A percentile compares a stretch with the other conserved stretches of the same genome.
Evolutionary conservation across 306 rosid species (phyloP).

Genomic region (Psophocarpus tetragonolobus): DNA sequence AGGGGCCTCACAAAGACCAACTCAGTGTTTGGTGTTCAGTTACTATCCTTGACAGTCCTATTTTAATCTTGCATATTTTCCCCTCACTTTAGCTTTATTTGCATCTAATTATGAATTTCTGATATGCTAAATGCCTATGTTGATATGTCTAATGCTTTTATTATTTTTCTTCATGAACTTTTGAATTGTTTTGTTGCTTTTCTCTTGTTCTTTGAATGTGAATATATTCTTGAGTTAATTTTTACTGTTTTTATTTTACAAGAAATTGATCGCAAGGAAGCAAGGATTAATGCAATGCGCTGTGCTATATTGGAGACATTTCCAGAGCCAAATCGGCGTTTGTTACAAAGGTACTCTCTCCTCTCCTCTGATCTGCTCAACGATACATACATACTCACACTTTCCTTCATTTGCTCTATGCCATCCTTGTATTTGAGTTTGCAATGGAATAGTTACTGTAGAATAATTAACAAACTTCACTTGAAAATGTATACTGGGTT

Average conservation of each 20-base stretch:
- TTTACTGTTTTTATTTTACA: constrained; percentile 32
- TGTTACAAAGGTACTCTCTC: constrained; percentile 74
- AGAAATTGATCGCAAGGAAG: constrained; percentile 95
- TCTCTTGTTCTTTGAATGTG: constrained; percentile 21
- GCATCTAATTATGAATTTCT: neutral
- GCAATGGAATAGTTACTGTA: neutral
- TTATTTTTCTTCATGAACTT: neutral
- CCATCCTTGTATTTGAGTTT: constrained; percentile 12
- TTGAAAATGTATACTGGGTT: neutral
- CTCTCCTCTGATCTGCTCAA: neutral
- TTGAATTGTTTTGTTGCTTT: constrained; percentile 6
- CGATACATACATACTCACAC: neutral
- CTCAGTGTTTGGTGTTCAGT: neutral
- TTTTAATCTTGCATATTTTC: neutral
- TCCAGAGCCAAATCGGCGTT: constrained; percentile 96
- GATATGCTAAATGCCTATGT: neutral
- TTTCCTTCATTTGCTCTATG: constrained; percentile 1
- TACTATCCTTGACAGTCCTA: neutral
- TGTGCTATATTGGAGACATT: constrained; percentile 86
- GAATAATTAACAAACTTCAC: neutral
- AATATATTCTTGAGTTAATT: constrained; percentile 17
- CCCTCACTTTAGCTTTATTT: neutral
- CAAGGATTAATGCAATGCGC: constrained; percentile 84
- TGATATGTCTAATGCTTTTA: neutral
- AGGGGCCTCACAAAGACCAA: neutral